Conservation (phyloP, 176 grass and related monocot species). For the Ensete glaucum region DNA sequence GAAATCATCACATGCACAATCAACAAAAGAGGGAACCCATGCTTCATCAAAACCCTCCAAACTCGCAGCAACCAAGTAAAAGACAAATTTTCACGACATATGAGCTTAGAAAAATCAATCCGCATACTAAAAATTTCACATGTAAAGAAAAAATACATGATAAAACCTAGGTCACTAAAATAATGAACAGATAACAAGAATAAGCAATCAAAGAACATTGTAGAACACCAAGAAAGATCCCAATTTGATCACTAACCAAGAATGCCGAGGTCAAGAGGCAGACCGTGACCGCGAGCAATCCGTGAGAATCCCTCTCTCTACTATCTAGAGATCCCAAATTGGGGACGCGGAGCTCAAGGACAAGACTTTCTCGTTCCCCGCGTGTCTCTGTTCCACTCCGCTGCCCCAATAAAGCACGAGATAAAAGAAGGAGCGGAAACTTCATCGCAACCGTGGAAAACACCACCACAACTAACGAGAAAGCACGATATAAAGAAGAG, state of each 20-base stretch:
- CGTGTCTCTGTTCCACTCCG: background rate
- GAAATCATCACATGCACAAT: no score
- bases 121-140: background rate
- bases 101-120: background rate
- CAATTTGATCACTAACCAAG: background rate
- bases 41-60: background rate
- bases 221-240: background rate
- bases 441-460: no score
- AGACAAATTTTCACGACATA: background rate
- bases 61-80: background rate
- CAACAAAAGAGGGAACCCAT: no score
- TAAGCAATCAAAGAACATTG: no score
- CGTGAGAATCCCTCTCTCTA: background rate
- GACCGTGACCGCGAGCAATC: background rate
- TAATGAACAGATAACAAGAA: background rate
- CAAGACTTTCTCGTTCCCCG: conserved; percentile 5
- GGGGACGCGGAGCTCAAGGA: conserved; percentile 1
- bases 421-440: no score
- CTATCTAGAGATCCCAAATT: background rate
- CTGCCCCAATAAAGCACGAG: no score
- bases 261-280: background rate
- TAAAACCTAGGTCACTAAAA: no score
- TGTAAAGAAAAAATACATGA: no score
- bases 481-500: no score
- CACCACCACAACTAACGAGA: no score